Evolutionary conservation across 352 stramenopile genomes (phyloP), one percentile per base, ranked within the genome.

Genomic region (Globisporangium ultimum): DNA sequence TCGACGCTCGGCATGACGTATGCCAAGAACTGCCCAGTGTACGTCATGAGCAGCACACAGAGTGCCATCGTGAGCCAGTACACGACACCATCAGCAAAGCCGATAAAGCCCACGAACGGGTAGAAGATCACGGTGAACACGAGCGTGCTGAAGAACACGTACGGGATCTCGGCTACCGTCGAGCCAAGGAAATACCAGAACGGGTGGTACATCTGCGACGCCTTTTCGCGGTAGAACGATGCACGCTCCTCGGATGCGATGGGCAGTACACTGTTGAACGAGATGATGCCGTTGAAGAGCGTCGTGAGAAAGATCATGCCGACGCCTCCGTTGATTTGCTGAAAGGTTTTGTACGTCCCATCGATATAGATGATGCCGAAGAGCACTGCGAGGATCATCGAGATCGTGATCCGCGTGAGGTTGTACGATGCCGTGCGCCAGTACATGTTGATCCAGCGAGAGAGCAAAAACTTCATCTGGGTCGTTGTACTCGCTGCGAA

Each of bases 171-270:
- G 13, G 73, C 65, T 41, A 96, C 41, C 24, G 47, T 66, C 13
- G 34, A 52, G 11, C 54, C 61, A 5, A 67, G 34, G 15, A 67
- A 67, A 18, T 95, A 83, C 42, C 78, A 69, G 20, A 63, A 59
- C 20, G 74, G 50, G 46, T 76, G 55, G 52, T 97, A 97, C 73
- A 90, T 94, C 42, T 80, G 55, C 12, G 80, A 74, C 18, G 78
- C 73, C 42, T 88, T 78, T 60, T 97, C 87, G 8, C 85, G 65
- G 75, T 96, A 96, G 53, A 86, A 97, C 42, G 88, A 84, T 41
- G 81, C 82, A 28, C 89, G 72, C 62, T 97, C 85, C 32, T 76
- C 58, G 32, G 67, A 63, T 78, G 91, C 73, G 10, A 92, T 59
- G 13, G 80, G 68, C 13, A 95, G 53, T 8, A 85, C 71, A 2